Evolutionary conservation across 257 asterid species (phyloP), one percentile per base, ranked within the genome.

Genomic region (Fraxinus anomala): DNA sequence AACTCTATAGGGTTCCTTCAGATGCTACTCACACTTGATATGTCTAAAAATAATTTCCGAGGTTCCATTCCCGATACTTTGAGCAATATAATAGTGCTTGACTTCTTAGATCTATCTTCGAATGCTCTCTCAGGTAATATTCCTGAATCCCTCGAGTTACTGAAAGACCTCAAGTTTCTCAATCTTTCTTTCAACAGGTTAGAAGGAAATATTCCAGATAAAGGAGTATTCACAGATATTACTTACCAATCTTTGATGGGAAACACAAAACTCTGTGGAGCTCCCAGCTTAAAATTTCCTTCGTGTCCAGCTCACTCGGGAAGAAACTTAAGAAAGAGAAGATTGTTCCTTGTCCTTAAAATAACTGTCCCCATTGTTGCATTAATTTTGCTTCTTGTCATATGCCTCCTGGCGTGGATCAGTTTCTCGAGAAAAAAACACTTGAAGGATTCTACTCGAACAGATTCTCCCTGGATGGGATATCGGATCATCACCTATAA

Each of bases 111-210:
- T 71, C 56, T 85, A 79, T 82, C 89, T 40, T 74, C 80, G 11
- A 85, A 85, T 68, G 26, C 61, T 51, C 77, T 85, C 75, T 73
- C 81, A 28, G 86, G 88, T 54, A 31, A 63, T 33, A 85, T 85
- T 73, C 89, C 86, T 2, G 67, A 81, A 28, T 80, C 85, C 66
- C 84, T 85, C 37, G 85, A 81, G 44, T 80, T 80, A 72, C 81
- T 85, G 71, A 70, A 30, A 66, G 83, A 85, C 66, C 86, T 85
- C 79, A 61, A 70, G 75, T 80, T 73, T 71, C 77, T 82, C 63
- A 82, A 85, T 78, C 81, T 77, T 75, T 85, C 87, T 34, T 85
- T 80, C 69, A 85, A 85, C 83, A 77, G 71, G 77, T 72, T 85
- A 69, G 77, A 85, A 23, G 89, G 89, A 39, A 81, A 80, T 80